Percentiles rank a stretch among this genome's conserved stretches.
Evolutionary conservation across 2,329 filamentous ascomycete genomes (phyloP).

Genomic region (Colletotrichum kahawae): DNA sequence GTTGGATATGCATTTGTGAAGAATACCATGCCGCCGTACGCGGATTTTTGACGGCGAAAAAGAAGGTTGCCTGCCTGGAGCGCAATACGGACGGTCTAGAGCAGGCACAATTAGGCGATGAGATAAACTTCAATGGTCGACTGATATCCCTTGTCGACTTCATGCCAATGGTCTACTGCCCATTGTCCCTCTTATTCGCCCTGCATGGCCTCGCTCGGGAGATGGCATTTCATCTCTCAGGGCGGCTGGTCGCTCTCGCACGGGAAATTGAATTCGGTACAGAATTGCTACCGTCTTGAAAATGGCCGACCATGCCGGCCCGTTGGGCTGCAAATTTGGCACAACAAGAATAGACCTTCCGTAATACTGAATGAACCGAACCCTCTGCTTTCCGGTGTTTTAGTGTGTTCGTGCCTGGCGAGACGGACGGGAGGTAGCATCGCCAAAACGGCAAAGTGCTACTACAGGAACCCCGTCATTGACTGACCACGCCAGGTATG

Average conservation of each 20-base stretch:
- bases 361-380: background rate
- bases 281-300: background rate
- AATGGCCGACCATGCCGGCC: background rate
- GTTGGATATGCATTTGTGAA: constrained; percentile 13
- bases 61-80: background rate
- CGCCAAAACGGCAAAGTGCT: background rate
- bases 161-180: background rate
- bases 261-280: background rate
- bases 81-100: background rate
- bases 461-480: background rate
- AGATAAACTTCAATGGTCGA: background rate
- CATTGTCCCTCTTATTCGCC: background rate
- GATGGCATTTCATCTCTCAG: background rate
- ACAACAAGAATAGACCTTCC: background rate
- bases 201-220: background rate
- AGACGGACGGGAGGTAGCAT: background rate
- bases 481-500: background rate
- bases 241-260: background rate
- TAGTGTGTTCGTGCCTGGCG: background rate
- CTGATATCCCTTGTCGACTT: background rate
- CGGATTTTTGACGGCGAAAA: background rate
- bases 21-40: constrained; percentile 6
- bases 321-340: background rate
- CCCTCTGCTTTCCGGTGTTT: background rate
- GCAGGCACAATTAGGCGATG: background rate